These are phyloP conservation scores for Sporothrix brasiliensis DNA, from an alignment of 2,329 filamentous ascomycete species.

Conservation along the genomic window DNA sequence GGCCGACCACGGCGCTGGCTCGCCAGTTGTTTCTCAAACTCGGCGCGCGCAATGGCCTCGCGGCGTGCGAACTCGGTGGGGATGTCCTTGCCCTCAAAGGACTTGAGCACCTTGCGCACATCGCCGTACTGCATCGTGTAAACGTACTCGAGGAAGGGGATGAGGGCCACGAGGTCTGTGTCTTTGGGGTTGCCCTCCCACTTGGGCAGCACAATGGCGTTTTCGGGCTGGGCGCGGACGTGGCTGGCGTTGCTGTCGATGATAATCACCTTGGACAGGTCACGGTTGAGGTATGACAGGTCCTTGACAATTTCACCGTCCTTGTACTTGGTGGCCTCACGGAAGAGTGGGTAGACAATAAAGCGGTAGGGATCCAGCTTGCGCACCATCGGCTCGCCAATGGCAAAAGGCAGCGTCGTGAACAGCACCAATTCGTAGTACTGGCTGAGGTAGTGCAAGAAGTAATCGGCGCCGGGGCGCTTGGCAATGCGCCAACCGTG, in stretches of 20 bases:
- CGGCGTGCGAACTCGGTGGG: slow-evolving; percentile 86
- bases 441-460: slow-evolving; percentile 92
- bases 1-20: slow-evolving; percentile 67
- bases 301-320: slow-evolving; percentile 98
- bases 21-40: slow-evolving; percentile 78
- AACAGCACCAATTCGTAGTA: slow-evolving; percentile 98
- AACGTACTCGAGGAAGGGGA: slow-evolving; percentile 97
- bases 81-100: slow-evolving; percentile 86
- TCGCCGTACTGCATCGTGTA: slow-evolving; percentile 91
- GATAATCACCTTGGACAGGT: slow-evolving; percentile 92
- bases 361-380: slow-evolving; percentile 96
- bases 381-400: slow-evolving; percentile 83
- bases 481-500: slow-evolving; percentile 96
- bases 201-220: slow-evolving; percentile 86
- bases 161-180: slow-evolving; percentile 81
- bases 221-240: slow-evolving; percentile 89
- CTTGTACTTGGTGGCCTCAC: slow-evolving; percentile 96
- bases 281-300: slow-evolving; percentile 95
- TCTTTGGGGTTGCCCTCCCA: slow-evolving; percentile 86
- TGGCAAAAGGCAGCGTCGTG: slow-evolving; percentile 81
- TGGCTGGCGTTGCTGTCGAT: slow-evolving; percentile 84
- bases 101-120: slow-evolving; percentile 81
- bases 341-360: slow-evolving; percentile 91
- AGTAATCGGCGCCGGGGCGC: slow-evolving; percentile 94
- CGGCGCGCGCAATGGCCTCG: slow-evolving; percentile 80